Evolutionary conservation across 2,329 filamentous ascomycete species (phyloP).

Genomic region (Stylonectria norvegica): DNA sequence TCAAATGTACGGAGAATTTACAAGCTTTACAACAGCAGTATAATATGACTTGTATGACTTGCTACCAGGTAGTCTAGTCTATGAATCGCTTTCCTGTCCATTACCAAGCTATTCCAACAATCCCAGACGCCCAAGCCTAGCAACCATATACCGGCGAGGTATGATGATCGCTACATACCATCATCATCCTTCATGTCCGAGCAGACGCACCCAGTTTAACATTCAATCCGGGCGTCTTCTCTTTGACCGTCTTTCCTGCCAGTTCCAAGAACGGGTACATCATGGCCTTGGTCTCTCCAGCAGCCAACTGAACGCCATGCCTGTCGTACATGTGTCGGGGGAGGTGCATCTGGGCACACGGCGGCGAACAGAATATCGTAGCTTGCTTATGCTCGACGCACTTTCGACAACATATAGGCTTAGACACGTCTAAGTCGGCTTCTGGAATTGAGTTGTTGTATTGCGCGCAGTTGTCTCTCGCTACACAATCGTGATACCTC

Average conservation of each 20-base stretch:
- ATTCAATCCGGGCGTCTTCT: slow-evolving; percentile 33
- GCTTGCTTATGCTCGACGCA: slow-evolving; percentile 38
- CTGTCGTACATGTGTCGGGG: slow-evolving; percentile 35
- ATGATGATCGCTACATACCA: too few relatives aligned
- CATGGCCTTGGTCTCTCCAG: slow-evolving; percentile 20
- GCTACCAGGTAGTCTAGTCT: too few relatives aligned
- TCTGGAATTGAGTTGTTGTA: slow-evolving; percentile 38
- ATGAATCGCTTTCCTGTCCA: too few relatives aligned
- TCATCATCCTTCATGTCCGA: too few relatives aligned
- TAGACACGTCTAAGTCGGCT: slow-evolving; percentile 33
- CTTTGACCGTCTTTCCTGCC: slow-evolving; percentile 27
- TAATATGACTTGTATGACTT: too few relatives aligned
- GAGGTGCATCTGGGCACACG: slow-evolving; percentile 42
- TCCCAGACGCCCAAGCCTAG: too few relatives aligned
- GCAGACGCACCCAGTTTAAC: slow-evolving; percentile 24
- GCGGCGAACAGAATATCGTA: slow-evolving; percentile 39
- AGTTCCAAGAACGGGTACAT: slow-evolving; percentile 23
- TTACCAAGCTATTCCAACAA: too few relatives aligned
- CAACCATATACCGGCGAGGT: too few relatives aligned
- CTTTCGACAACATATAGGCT: slow-evolving; percentile 39
- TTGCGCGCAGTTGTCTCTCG: slow-evolving; percentile 39
- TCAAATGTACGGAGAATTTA: too few relatives aligned
- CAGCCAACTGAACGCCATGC: slow-evolving; percentile 28
- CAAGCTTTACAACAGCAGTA: too few relatives aligned
- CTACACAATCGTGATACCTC: slow-evolving; percentile 40